Conservation (phyloP, 495 filamentous ascomycete species). For the Astrothelium subdiscretum region DNA sequence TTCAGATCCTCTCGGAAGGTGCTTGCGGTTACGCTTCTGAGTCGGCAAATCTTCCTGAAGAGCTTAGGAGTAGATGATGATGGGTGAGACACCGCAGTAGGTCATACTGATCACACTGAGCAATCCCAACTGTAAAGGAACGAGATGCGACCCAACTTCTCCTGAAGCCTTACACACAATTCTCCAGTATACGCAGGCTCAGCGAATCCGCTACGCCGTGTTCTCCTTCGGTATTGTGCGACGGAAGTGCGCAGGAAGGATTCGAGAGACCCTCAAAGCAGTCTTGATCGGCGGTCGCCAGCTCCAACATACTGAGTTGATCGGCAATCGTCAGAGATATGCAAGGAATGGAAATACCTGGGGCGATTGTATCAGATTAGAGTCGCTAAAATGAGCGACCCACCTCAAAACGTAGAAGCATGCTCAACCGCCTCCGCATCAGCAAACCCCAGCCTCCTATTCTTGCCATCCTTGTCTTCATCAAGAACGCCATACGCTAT, state of each 20-base stretch:
- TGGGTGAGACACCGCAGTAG: no score
- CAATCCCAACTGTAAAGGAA: no score
- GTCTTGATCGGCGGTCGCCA: not conserved
- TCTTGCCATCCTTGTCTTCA: slow-evolving; percentile 1
- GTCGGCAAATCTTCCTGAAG: no score
- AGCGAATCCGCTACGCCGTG: no score
- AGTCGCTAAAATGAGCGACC: not conserved
- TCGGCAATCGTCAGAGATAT: not conserved
- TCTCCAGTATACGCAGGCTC: no score
- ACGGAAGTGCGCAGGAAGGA: not conserved
- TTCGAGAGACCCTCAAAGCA: not conserved
- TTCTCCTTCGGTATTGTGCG: no score
- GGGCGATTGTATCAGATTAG: not conserved
- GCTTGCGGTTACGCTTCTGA: no score
- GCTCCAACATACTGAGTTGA: not conserved
- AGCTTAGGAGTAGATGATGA: no score
- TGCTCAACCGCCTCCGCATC: not conserved
- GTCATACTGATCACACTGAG: no score
- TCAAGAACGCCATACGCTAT: slow-evolving; percentile 4
- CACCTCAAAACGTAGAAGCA: slow-evolving; percentile 2
- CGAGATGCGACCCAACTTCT: no score
- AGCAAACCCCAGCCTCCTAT: slow-evolving; percentile 3
- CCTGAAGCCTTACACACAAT: no score
- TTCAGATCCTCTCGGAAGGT: no score
- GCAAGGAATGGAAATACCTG: not conserved